Evolutionary conservation across 176 grass and related monocot genomes (phyloP).

Genomic region (Otatea glauca): DNA sequence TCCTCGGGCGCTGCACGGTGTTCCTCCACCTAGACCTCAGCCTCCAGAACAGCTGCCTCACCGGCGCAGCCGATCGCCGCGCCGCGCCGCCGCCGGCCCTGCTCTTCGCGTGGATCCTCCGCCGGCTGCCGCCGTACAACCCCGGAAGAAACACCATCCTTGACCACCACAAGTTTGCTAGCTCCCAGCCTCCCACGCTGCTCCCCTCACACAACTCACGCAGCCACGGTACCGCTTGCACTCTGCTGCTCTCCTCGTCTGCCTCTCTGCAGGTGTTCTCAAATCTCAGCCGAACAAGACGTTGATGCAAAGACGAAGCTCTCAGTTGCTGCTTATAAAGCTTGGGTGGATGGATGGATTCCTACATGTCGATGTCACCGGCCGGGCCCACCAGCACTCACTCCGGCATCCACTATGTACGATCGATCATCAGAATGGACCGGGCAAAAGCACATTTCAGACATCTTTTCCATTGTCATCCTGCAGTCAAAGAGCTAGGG

Average conservation of each 20-base stretch:
- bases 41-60: slow-evolving; percentile 46
- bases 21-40: slow-evolving; percentile 21
- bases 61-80: neutral
- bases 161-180: neutral
- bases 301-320: neutral
- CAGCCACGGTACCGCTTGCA: neutral
- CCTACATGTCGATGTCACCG: neutral
- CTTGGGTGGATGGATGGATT: neutral
- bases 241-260: neutral
- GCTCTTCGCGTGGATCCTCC: neutral
- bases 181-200: no score
- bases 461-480: neutral
- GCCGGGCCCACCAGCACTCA: neutral
- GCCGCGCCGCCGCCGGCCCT: neutral
- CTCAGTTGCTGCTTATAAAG: neutral
- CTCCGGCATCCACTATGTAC: neutral
- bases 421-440: neutral
- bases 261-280: neutral
- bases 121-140: neutral
- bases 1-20: neutral
- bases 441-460: neutral
- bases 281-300: neutral
- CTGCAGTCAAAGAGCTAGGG: neutral
- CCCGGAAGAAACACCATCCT: neutral
- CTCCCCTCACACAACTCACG: neutral